These are phyloP conservation scores for Cladobotryum protrusum DNA, from an alignment of 2,329 filamentous ascomycete species.

Conservation along the genomic window DNA sequence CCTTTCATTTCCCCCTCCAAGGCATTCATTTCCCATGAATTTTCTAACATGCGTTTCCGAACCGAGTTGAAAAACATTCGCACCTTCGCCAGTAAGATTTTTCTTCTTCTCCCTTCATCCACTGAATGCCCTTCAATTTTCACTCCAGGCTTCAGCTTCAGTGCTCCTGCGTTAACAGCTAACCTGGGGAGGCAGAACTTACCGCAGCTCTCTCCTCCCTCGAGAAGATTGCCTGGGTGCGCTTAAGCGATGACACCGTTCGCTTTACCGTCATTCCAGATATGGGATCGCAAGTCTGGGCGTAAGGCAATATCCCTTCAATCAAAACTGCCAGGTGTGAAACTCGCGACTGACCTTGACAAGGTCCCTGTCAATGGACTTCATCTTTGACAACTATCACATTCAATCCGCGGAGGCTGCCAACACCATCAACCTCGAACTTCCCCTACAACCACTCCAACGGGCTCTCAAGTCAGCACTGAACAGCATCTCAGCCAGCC, in stretches of 20 bases:
- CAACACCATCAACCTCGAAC: constrained; percentile 94
- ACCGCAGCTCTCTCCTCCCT: constrained; percentile 58
- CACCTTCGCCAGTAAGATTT: constrained; percentile 56
- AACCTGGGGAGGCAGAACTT: constrained; percentile 42
- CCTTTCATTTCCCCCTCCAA: not conserved
- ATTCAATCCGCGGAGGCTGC: constrained; percentile 75
- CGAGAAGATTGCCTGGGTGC: constrained; percentile 84
- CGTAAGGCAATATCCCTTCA: constrained; percentile 48
- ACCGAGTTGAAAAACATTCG: constrained; percentile 60
- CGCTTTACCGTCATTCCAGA: constrained; percentile 96
- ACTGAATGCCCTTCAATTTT: too few species aligned
- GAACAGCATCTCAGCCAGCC: constrained; percentile 71
- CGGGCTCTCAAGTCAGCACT: constrained; percentile 86
- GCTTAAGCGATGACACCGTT: constrained; percentile 77
- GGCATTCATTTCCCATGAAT: not conserved
- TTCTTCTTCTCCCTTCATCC: not conserved
- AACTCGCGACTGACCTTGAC: not conserved
- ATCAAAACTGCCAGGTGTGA: not conserved
- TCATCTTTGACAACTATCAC: constrained; percentile 80
- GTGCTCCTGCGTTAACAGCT: not conserved
- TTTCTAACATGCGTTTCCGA: constrained; percentile 55
- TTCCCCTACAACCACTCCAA: constrained; percentile 80
- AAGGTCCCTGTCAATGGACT: constrained; percentile 61
- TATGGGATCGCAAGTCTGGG: constrained; percentile 93
- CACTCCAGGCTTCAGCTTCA: not conserved